phyloP scores from a whole-genome alignment of 495 filamentous ascomycete species.

The Glarea lozoyensis region DNA sequence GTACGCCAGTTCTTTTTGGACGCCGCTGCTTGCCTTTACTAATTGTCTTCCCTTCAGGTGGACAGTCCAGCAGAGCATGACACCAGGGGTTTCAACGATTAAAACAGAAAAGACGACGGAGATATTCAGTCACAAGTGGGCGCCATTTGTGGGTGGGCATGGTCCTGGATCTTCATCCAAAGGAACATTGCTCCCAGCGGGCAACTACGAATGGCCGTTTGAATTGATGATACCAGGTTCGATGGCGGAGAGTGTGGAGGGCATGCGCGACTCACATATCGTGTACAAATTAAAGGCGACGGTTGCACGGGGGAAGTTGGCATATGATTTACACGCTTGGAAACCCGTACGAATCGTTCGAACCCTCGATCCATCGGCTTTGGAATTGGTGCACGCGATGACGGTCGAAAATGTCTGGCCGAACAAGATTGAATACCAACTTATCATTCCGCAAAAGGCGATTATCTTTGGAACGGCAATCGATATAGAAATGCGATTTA shows the following conservation, averaged over 20 bases:
- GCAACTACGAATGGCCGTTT: constrained; percentile 89
- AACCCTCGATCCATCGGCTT: constrained; percentile 68
- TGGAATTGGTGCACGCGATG: constrained; percentile 82
- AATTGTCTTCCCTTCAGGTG: constrained; percentile 25
- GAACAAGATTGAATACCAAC: constrained; percentile 87
- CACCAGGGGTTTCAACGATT: constrained; percentile 39
- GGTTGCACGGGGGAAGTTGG: constrained; percentile 69
- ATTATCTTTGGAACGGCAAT: constrained; percentile 83
- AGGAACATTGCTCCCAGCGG: constrained; percentile 56
- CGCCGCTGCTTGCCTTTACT: constrained; percentile 4
- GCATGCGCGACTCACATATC: constrained; percentile 68
- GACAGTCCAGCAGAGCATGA: constrained; percentile 37
- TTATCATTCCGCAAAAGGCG: constrained; percentile 81
- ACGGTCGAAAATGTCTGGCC: constrained; percentile 93
- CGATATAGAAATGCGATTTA: constrained; percentile 68
- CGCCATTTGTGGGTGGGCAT: constrained; percentile 30
- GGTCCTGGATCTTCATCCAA: constrained; percentile 29
- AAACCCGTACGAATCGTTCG: constrained; percentile 81
- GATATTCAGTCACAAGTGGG: constrained; percentile 38
- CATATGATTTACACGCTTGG: constrained; percentile 67
- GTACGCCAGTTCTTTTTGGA: constrained; percentile 33
- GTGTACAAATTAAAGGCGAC: constrained; percentile 84
- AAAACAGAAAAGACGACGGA: constrained; percentile 33
- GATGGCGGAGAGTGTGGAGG: constrained; percentile 82
- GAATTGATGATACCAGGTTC: constrained; percentile 67